Conservation (phyloP, 192 early-diverging fungal species). For the Phlyctochytrium planicorne region DNA sequence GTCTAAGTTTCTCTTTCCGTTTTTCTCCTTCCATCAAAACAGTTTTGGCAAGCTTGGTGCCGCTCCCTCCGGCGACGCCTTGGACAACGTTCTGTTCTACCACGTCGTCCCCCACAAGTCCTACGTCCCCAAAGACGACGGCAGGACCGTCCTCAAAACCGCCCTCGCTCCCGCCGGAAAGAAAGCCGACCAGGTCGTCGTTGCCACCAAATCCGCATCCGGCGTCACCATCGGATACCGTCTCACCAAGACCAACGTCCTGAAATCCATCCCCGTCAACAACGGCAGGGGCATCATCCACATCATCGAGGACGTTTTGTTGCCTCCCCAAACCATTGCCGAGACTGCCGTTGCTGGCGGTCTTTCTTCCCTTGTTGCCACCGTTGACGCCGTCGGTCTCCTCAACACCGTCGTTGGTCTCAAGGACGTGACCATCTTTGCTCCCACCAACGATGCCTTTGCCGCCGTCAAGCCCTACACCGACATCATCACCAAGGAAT, state of each 20-base stretch:
- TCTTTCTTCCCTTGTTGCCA: conserved; percentile 23
- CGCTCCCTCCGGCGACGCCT: conserved; percentile 12
- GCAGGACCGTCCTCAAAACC: too few relatives aligned
- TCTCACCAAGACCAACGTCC: conserved; percentile 23
- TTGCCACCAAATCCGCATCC: background rate
- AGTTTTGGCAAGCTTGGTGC: conserved; percentile 4
- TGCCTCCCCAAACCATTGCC: conserved; percentile 31
- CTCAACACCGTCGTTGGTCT: conserved; percentile 24
- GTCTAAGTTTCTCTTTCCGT: conserved; percentile 14
- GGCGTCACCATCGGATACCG: conserved; percentile 17
- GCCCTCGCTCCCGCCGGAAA: too few relatives aligned
- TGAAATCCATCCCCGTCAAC: conserved; percentile 29
- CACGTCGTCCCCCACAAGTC: too few relatives aligned
- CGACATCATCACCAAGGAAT: conserved; percentile 17
- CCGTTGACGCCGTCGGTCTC: conserved; percentile 18
- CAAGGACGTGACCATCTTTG: conserved; percentile 43
- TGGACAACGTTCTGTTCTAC: too few relatives aligned
- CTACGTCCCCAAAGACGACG: too few relatives aligned
- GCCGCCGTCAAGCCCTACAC: conserved; percentile 25
- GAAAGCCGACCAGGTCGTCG: too few relatives aligned
- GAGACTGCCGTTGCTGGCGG: conserved; percentile 11
- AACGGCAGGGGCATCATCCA: conserved; percentile 45
- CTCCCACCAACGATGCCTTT: conserved; percentile 45
- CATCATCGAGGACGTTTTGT: conserved; percentile 44
- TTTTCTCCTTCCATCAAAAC: conserved; percentile 1